Base-by-base conservation (phyloP, 371 early-diverging fungal genomes). In the Mycotypha africana region DNA sequence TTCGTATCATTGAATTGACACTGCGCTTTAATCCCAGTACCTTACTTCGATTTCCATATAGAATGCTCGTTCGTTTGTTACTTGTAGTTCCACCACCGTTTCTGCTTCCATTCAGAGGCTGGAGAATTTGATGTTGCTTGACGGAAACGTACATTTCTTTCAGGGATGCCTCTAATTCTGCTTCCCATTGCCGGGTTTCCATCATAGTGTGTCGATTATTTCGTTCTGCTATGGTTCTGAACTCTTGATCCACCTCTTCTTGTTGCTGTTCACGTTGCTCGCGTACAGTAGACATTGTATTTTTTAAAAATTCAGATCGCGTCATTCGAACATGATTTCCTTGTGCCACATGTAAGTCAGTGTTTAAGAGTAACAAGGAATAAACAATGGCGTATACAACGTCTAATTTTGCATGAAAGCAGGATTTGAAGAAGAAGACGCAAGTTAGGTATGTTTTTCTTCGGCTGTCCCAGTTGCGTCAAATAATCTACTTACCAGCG, bases 331-430 rank as follows among this genome's bases (percentile, higher is more conserved):
- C 74, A 14, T 76, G 78, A 20, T 76, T 80, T 15, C 74, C 74
- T 50, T 85, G 82, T n/a, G 91, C 91, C 34, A 89, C 78, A 51
- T 93, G 90, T 16, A 95, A 72, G 62, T 96, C 97, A 10, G 97
- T 96, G 58, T 95, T 95, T 16, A 96, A 76, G 38, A 96, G 57
- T 45, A 96, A 60, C 3, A 93, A 38, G 7, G 93, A 93, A 61
- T 90, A 94, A 0, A 87, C 76, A 45, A 92, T 78, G 6, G 88
- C 89, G 53, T 96, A 88, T 1, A 92, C 88, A n/a, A 87, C 83
- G 50, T 86, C 86, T 59, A 49, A 14, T 8, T 28, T n/a, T n/a
- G n/a, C n/a, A n/a, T n/a, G n/a, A n/a, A n/a, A n/a, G n/a, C n/a
- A n/a, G n/a, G n/a, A n/a, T n/a, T n/a, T n/a, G n/a, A n/a, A n/a